Percentiles rank a stretch among this genome's conserved stretches.
Conservation (phyloP, 2,329 filamentous ascomycete species). For the Cercospora sp. region DNA sequence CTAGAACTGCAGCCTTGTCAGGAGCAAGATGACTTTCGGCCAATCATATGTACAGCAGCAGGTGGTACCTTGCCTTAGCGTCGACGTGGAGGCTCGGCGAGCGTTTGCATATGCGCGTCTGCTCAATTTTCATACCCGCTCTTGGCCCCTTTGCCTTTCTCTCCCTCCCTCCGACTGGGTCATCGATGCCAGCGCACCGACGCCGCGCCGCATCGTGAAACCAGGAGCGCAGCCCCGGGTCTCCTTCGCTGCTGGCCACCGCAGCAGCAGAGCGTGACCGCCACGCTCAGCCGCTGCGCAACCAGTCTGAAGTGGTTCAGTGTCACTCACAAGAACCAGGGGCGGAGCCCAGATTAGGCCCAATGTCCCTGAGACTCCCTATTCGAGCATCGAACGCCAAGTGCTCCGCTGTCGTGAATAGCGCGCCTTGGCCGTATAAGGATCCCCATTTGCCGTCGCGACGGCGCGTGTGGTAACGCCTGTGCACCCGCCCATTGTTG, state of each 20-base stretch:
- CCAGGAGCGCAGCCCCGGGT: not conserved
- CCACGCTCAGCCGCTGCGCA: not conserved
- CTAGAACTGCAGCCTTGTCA: conserved; percentile 14
- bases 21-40: conserved; percentile 8
- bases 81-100: conserved; percentile 10
- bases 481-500: conserved; percentile 13
- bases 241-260: not conserved
- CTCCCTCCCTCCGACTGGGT: not conserved
- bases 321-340: conserved; percentile 10
- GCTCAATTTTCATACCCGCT: not conserved
- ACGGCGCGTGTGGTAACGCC: conserved; percentile 9
- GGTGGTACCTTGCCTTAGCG: conserved; percentile 14
- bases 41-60: conserved; percentile 4
- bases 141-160: not conserved
- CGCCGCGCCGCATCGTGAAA: conserved; percentile 12
- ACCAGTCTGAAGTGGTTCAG: conserved; percentile 10
- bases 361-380: conserved; percentile 10
- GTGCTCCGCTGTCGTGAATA: conserved; percentile 4
- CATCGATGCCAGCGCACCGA: not conserved
- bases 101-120: conserved; percentile 4
- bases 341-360: not conserved
- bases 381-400: conserved; percentile 17
- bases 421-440: conserved; percentile 22
- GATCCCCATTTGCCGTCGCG: conserved; percentile 10
- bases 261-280: conserved; percentile 5